These are phyloP conservation scores for Cyberlindnera subsufficiens DNA, from an alignment of 805 yeast genomes.

Conservation along the genomic window DNA sequence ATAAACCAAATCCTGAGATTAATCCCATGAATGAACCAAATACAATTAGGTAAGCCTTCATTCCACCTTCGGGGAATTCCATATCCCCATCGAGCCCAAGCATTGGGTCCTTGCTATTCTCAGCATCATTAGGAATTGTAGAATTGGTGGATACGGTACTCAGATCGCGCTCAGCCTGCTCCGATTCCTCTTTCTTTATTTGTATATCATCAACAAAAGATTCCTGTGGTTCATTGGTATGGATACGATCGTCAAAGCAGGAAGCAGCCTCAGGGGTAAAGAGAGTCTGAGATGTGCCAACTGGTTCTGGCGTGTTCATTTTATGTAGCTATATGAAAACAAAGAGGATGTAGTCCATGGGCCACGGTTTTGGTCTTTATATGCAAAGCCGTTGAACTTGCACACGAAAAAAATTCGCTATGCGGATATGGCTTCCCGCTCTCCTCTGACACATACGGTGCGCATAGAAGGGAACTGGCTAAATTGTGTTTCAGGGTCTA, in stretches of 20 bases:
- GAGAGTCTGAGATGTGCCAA: background rate
- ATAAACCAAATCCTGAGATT: constrained; percentile 46
- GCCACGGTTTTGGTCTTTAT: too few species aligned
- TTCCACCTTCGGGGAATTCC: constrained; percentile 55
- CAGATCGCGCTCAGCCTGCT: background rate
- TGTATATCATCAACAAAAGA: background rate
- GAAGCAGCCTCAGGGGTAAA: background rate
- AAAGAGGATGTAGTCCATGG: too few species aligned
- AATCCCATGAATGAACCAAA: constrained; percentile 56
- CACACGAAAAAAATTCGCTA: too few species aligned
- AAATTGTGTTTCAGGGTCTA: too few species aligned
- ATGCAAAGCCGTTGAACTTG: too few species aligned
- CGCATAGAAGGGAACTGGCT: too few species aligned
- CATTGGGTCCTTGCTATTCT: background rate
- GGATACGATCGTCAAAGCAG: background rate
- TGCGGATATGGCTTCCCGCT: too few species aligned
- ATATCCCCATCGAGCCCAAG: constrained; percentile 15
- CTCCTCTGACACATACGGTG: too few species aligned
- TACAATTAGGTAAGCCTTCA: constrained; percentile 46
- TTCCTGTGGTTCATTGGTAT: background rate
- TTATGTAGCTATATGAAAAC: too few species aligned
- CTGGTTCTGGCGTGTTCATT: background rate
- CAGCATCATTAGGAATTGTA: constrained; percentile 2
- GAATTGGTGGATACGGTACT: background rate
- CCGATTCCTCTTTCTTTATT: background rate